Conservation (phyloP, 1,284 basidiomycete genomes). For the Testicularia cyperi region DNA sequence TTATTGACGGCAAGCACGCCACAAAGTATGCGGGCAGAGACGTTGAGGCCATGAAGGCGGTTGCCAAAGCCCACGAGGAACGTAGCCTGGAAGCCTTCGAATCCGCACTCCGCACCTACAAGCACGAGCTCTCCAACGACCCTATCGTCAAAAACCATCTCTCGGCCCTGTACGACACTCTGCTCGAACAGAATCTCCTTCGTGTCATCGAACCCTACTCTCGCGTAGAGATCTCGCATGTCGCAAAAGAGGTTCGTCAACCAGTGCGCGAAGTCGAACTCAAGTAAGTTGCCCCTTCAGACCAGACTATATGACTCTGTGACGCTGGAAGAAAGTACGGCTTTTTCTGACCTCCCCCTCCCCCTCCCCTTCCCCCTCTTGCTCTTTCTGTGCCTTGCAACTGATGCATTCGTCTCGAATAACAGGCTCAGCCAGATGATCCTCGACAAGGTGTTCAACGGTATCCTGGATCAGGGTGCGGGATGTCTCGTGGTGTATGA, state of each 20-base stretch:
- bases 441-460: constrained; percentile 88
- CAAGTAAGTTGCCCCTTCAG: constrained; percentile 73
- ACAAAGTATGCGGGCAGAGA: constrained; percentile 77
- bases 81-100: constrained; percentile 88
- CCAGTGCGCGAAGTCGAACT: constrained; percentile 87
- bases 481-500: constrained; percentile 90
- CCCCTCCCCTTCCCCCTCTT: too few species aligned
- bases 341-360: neutral
- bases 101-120: constrained; percentile 80
- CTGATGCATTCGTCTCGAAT: neutral
- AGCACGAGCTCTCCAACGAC: constrained; percentile 85
- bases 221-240: constrained; percentile 83
- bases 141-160: constrained; percentile 92
- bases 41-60: constrained; percentile 91
- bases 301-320: neutral
- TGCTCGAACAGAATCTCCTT: constrained; percentile 90
- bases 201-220: constrained; percentile 94
- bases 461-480: constrained; percentile 90
- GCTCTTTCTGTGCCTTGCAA: too few species aligned
- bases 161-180: constrained; percentile 86
- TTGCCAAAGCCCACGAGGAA: constrained; percentile 88
- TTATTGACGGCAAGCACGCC: constrained; percentile 83
- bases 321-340: neutral
- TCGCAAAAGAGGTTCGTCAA: constrained; percentile 86
- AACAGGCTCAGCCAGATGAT: constrained; percentile 93